These are phyloP conservation scores for Thelephora terrestris DNA, from an alignment of 1,284 basidiomycete genomes.

Conservation along the genomic window DNA sequence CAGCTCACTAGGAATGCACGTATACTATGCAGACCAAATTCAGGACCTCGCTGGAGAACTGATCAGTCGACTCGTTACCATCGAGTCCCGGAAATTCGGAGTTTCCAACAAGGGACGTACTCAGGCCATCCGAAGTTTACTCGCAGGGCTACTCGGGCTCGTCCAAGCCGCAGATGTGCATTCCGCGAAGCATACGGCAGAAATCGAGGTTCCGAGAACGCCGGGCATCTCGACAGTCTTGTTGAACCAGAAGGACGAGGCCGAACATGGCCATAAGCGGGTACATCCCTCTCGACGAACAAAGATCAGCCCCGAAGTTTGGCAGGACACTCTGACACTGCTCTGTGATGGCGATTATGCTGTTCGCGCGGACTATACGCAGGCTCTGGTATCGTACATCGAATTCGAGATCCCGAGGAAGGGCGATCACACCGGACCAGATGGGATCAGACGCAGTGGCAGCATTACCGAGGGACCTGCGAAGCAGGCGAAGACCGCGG, in stretches of 20 bases:
- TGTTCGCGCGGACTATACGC: constrained; percentile 69
- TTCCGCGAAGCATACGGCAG: constrained; percentile 22
- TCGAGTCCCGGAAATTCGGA: constrained; percentile 47
- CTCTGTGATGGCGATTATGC: constrained; percentile 68
- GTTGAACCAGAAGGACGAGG: constrained; percentile 3
- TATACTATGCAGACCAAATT: constrained; percentile 96
- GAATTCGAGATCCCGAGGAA: constrained; percentile 62
- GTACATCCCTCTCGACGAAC: constrained; percentile 46
- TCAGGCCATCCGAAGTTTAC: constrained; percentile 64
- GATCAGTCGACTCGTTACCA: constrained; percentile 60
- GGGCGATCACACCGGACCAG: constrained; percentile 35
- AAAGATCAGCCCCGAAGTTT: constrained; percentile 70
- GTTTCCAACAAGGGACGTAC: constrained; percentile 36
- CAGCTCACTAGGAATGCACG: constrained; percentile 76
- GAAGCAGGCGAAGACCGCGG: constrained; percentile 35
- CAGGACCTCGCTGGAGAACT: constrained; percentile 88
- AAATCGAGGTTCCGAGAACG: constrained; percentile 14
- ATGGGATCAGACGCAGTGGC: constrained; percentile 33
- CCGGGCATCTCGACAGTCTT: constrained; percentile 6
- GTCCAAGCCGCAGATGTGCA: constrained; percentile 54
- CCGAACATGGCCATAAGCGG: constrained; percentile 6
- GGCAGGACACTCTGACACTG: constrained; percentile 82
- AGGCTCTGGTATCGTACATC: constrained; percentile 66
- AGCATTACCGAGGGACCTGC: constrained; percentile 34
- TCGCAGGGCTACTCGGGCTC: constrained; percentile 67